These are phyloP conservation scores for Aspergillus leporis DNA, from an alignment of 495 filamentous ascomycete species.

Conservation along the genomic window DNA sequence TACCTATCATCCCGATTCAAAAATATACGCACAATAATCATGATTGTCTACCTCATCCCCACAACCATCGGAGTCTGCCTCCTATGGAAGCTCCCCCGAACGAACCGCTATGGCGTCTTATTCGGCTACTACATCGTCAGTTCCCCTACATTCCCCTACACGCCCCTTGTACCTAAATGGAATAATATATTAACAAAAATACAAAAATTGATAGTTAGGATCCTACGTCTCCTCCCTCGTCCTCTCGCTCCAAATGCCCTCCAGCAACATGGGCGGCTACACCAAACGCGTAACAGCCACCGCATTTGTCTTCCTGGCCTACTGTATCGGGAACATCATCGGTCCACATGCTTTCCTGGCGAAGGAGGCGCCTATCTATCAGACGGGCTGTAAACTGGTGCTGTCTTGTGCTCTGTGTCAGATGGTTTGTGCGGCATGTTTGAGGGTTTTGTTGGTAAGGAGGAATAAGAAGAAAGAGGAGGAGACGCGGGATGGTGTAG, in stretches of 20 bases:
- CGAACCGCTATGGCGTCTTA: constrained; percentile 35
- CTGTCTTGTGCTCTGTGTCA: constrained; percentile 26
- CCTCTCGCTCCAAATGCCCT: constrained; percentile 42
- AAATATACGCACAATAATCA: constrained; percentile 37
- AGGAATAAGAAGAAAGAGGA: constrained; percentile 15
- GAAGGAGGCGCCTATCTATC: constrained; percentile 33
- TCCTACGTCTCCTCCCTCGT: constrained; percentile 41
- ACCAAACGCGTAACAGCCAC: constrained; percentile 43
- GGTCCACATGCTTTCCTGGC: constrained; percentile 39
- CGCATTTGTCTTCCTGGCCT: constrained; percentile 42
- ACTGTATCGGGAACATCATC: constrained; percentile 38
- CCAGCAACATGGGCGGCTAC: constrained; percentile 42
- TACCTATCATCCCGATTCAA: constrained; percentile 33
- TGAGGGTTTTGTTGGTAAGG: constrained; percentile 15
- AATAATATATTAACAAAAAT: no score
- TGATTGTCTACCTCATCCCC: constrained; percentile 37
- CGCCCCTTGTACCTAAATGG: no score
- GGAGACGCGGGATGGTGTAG: background rate
- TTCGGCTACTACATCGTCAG: constrained; percentile 39
- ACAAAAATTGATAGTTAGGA: constrained; percentile 25
- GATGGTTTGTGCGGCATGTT: constrained; percentile 11
- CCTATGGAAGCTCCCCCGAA: constrained; percentile 37
- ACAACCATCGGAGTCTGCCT: constrained; percentile 36
- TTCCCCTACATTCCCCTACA: background rate
- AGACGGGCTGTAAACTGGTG: constrained; percentile 37